Conservation (phyloP, 768 basidiomycete species). For the Lanmaoa rubissima region DNA sequence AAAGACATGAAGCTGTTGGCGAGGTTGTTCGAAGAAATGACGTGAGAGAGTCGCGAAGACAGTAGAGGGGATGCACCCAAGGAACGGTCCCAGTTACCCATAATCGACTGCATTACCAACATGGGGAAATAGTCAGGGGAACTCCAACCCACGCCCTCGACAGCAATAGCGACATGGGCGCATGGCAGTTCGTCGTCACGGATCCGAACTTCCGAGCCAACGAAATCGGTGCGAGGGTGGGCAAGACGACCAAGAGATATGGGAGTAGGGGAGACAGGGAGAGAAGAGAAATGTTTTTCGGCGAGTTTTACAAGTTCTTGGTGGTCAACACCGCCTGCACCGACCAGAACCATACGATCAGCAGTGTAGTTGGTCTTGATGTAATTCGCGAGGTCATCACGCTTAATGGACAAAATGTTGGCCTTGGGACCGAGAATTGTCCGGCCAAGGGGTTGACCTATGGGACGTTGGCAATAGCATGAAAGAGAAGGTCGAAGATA, state of each 20-base stretch:
- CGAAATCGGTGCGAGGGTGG: constrained; percentile 76
- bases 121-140: constrained; percentile 99
- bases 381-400: constrained; percentile 83
- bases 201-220: constrained; percentile 93
- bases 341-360: constrained; percentile 98
- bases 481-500: constrained; percentile 1
- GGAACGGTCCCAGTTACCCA: constrained; percentile 99
- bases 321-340: constrained; percentile 94
- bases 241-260: constrained; percentile 82
- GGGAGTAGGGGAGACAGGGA: constrained; percentile 85
- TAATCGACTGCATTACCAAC: constrained; percentile 96
- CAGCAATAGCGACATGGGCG: constrained; percentile 92
- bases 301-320: constrained; percentile 90
- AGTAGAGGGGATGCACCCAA: constrained; percentile 88
- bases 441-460: constrained; percentile 92
- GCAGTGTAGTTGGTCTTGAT: constrained; percentile 98
- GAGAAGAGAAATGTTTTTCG: constrained; percentile 85
- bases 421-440: constrained; percentile 96
- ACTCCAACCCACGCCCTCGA: constrained; percentile 97
- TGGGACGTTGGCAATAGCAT: constrained; percentile 6
- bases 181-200: constrained; percentile 90
- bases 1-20: constrained; percentile 99
- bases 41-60: constrained; percentile 88
- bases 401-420: constrained; percentile 94
- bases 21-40: constrained; percentile 89